Conservation (phyloP, 2,329 filamentous ascomycete species). For the Ascochyta clinopodiicola region DNA sequence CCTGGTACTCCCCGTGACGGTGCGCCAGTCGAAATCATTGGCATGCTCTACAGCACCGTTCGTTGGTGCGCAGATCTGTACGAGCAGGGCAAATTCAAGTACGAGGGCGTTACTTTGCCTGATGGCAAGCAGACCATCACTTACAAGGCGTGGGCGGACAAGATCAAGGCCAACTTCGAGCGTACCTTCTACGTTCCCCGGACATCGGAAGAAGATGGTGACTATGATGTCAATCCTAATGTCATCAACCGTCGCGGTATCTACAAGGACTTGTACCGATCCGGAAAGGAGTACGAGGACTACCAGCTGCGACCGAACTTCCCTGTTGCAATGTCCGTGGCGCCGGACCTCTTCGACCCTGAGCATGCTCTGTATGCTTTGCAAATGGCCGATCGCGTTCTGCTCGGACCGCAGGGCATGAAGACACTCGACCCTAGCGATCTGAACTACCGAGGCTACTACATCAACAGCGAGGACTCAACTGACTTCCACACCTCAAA, state of each 20-base stretch:
- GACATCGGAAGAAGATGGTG: constrained; percentile 70
- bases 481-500: constrained; percentile 90
- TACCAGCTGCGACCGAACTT: constrained; percentile 97
- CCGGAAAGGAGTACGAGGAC: constrained; percentile 95
- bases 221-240: constrained; percentile 79
- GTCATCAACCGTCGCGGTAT: constrained; percentile 91
- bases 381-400: constrained; percentile 76
- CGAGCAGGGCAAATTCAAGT: constrained; percentile 72
- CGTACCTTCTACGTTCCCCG: constrained; percentile 86
- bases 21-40: constrained; percentile 92
- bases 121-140: constrained; percentile 67
- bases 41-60: constrained; percentile 87
- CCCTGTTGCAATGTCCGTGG: constrained; percentile 92
- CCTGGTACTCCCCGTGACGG: constrained; percentile 97
- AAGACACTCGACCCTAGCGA: constrained; percentile 92
- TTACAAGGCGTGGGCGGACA: constrained; percentile 78
- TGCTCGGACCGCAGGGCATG: constrained; percentile 92
- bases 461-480: constrained; percentile 93
- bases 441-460: constrained; percentile 91
- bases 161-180: constrained; percentile 87
- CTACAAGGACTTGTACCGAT: constrained; percentile 96
- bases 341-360: constrained; percentile 83
- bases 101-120: constrained; percentile 72
- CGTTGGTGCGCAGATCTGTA: constrained; percentile 77
- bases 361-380: constrained; percentile 81